phyloP scores from a whole-genome alignment of 1,284 basidiomycete species.

The Austroboletus niveus region DNA sequence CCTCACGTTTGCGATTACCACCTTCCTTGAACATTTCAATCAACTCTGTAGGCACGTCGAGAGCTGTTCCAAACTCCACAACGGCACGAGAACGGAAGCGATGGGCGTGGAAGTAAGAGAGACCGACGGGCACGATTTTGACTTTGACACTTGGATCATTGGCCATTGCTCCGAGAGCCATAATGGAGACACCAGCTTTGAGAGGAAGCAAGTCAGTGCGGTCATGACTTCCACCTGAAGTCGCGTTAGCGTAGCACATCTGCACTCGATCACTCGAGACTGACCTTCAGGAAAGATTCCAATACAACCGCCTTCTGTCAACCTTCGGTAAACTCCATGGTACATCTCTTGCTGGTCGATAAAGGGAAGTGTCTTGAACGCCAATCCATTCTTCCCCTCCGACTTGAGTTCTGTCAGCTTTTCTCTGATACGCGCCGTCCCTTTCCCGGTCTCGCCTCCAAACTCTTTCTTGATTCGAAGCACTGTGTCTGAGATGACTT shows the following conservation, averaged over 20 bases:
- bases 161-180: slow-evolving; percentile 98
- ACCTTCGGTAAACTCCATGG: slow-evolving; percentile 85
- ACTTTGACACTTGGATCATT: slow-evolving; percentile 85
- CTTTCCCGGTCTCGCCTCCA: slow-evolving; percentile 78
- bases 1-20: slow-evolving; percentile 86
- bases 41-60: slow-evolving; percentile 85
- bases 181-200: slow-evolving; percentile 94
- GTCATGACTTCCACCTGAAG: slow-evolving; percentile 90
- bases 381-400: slow-evolving; percentile 58
- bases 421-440: slow-evolving; percentile 67
- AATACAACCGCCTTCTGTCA: slow-evolving; percentile 87
- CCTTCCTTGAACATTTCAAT: slow-evolving; percentile 92
- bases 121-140: slow-evolving; percentile 91
- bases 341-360: slow-evolving; percentile 97
- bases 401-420: slow-evolving; percentile 56
- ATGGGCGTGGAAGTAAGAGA: slow-evolving; percentile 96
- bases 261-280: slow-evolving; percentile 5
- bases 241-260: slow-evolving; percentile 10
- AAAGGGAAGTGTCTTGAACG: slow-evolving; percentile 79
- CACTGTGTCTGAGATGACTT: slow-evolving; percentile 89
- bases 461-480: slow-evolving; percentile 88
- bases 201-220: slow-evolving; percentile 91
- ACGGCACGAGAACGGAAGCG: slow-evolving; percentile 94
- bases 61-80: slow-evolving; percentile 92
- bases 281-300: slow-evolving; percentile 96